Percentiles rank a stretch among this genome's conserved stretches.
phyloP scores from a whole-genome alignment of 148 eudicot genomes.

The Rhododendron vialii region DNA sequence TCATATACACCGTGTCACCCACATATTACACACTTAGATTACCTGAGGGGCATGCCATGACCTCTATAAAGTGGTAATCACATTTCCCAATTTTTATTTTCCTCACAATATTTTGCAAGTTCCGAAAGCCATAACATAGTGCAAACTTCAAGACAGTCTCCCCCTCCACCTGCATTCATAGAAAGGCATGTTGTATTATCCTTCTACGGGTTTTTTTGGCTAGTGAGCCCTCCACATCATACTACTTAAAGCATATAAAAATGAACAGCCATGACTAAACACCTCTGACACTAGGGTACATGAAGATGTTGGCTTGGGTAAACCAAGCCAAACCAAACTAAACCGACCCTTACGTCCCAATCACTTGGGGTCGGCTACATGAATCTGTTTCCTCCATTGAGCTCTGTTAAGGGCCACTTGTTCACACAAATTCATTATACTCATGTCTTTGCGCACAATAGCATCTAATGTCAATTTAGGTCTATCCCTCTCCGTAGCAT shows the following conservation, averaged over 20 bases:
- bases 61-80: constrained; percentile 88
- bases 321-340: too few species aligned
- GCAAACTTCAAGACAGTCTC: constrained; percentile 82
- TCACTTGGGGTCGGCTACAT: too few species aligned
- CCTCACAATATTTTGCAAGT: constrained; percentile 82
- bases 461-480: too few species aligned
- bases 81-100: constrained; percentile 80
- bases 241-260: not conserved
- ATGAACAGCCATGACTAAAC: not conserved
- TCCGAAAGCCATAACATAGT: constrained; percentile 91
- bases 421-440: too few species aligned
- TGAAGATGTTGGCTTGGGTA: not conserved
- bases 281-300: not conserved
- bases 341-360: too few species aligned
- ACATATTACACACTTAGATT: not conserved
- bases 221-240: not conserved
- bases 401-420: too few species aligned
- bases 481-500: too few species aligned
- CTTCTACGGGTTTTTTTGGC: not conserved
- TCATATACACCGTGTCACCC: not conserved
- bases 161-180: constrained; percentile 65
- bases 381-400: too few species aligned
- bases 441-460: too few species aligned
- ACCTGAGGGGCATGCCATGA: constrained; percentile 99
- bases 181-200: not conserved